A percentile compares a stretch with the other conserved stretches of the same genome.
These are phyloP conservation scores for Penicillium sp. DNA, from an alignment of 2,329 filamentous ascomycete species.

Conservation along the genomic window DNA sequence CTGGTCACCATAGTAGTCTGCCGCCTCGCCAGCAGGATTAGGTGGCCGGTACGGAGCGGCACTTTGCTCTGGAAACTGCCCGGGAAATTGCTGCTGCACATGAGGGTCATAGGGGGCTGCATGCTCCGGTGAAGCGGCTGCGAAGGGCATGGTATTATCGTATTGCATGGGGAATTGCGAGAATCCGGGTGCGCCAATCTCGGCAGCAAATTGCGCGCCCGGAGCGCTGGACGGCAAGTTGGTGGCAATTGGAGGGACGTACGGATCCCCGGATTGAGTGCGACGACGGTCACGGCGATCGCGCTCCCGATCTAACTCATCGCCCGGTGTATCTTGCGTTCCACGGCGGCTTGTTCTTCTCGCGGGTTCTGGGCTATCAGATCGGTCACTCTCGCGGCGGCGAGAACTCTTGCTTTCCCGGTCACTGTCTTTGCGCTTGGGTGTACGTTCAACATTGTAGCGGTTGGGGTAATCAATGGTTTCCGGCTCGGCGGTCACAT, in stretches of 20 bases:
- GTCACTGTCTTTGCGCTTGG: constrained; percentile 28
- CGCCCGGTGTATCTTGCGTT: constrained; percentile 19
- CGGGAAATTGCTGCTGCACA: constrained; percentile 57
- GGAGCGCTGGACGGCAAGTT: constrained; percentile 24
- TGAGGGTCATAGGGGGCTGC: constrained; percentile 44
- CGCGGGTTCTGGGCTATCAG: constrained; percentile 29
- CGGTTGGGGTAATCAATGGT: constrained; percentile 28
- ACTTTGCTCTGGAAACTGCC: constrained; percentile 50
- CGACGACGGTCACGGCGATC: constrained; percentile 29
- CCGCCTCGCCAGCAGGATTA: constrained; percentile 51
- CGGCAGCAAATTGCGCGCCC: constrained; percentile 29
- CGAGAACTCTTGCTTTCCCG: constrained; percentile 24
- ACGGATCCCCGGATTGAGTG: constrained; percentile 30
- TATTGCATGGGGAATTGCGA: constrained; percentile 36
- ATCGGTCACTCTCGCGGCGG: constrained; percentile 28
- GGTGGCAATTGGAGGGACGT: constrained; percentile 21
- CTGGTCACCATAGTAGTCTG: constrained; percentile 61
- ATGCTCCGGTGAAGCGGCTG: constrained; percentile 22
- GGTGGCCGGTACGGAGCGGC: constrained; percentile 47
- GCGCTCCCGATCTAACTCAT: constrained; percentile 21
- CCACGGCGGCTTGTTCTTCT: constrained; percentile 20
- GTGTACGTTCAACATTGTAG: constrained; percentile 29
- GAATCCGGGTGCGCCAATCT: constrained; percentile 31
- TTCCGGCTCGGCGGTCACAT: constrained; percentile 40
- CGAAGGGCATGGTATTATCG: constrained; percentile 21